These are phyloP conservation scores for Candolleomyces efflorescens DNA, from an alignment of 768 basidiomycete genomes.

Conservation along the genomic window DNA sequence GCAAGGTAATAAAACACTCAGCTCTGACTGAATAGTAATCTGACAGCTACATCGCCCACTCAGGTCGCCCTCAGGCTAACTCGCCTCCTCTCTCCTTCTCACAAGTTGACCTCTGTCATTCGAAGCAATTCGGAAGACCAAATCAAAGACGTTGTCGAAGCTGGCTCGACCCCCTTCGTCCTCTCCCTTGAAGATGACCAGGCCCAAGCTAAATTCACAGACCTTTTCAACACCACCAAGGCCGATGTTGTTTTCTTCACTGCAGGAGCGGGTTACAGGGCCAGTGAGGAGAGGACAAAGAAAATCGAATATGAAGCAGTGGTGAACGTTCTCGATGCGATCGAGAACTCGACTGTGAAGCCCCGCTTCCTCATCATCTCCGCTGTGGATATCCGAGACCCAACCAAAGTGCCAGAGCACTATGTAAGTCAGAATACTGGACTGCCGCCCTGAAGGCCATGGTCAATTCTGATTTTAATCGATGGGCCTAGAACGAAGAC, in stretches of 20 bases:
- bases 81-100: conserved; percentile 35
- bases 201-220: conserved; percentile 41
- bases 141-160: conserved; percentile 38
- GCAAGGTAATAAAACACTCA: background rate
- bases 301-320: conserved; percentile 61
- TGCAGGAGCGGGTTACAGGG: conserved; percentile 55
- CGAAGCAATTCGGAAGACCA: conserved; percentile 39
- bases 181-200: conserved; percentile 54
- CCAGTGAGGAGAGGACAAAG: conserved; percentile 49
- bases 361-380: conserved; percentile 58
- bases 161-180: conserved; percentile 42
- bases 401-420: conserved; percentile 42
- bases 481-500: conserved; percentile 33
- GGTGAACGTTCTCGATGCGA: conserved; percentile 64
- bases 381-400: conserved; percentile 52
- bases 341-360: conserved; percentile 43
- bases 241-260: conserved; percentile 41
- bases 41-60: background rate
- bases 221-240: conserved; percentile 34
- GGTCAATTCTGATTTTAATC: no score
- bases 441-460: background rate
- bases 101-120: conserved; percentile 53
- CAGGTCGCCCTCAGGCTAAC: conserved; percentile 49
- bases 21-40: background rate
- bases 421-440: conserved; percentile 38